Percentiles rank a stretch among this genome's conserved stretches.
phyloP scores from a whole-genome alignment of 768 basidiomycete species.

The Boletus reticulatus region DNA sequence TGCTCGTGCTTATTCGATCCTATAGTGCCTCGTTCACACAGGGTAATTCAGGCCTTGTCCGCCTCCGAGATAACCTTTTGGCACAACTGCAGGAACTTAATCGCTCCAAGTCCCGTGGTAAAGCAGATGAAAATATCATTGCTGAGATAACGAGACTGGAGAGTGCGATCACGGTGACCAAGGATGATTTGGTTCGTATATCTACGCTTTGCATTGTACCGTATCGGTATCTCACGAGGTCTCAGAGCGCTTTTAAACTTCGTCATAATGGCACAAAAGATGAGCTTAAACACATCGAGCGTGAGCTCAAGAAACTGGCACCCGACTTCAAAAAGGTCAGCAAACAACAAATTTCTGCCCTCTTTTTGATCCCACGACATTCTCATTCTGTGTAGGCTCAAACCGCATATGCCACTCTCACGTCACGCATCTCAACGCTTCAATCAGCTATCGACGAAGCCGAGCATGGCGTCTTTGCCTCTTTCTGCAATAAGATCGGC shows the following conservation, averaged over 20 bases:
- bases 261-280: conserved; percentile 77
- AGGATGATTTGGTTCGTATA: conserved; percentile 76
- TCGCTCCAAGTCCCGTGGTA: conserved; percentile 79
- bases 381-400: conserved; percentile 48
- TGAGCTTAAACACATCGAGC: conserved; percentile 79
- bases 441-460: conserved; percentile 63
- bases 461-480: conserved; percentile 74
- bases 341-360: not conserved
- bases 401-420: conserved; percentile 48
- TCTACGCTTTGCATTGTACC: not conserved
- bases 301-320: conserved; percentile 59
- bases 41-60: conserved; percentile 41
- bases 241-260: conserved; percentile 70
- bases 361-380: not conserved
- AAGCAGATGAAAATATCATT: conserved; percentile 77
- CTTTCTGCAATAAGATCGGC: conserved; percentile 78
- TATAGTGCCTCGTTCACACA: conserved; percentile 20
- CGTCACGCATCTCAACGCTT: conserved; percentile 54
- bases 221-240: not conserved
- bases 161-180: conserved; percentile 66
- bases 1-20: conserved; percentile 9
- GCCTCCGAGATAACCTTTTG: conserved; percentile 68
- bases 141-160: conserved; percentile 79
- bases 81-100: conserved; percentile 78
- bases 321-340: conserved; percentile 73